Percentiles rank a stretch among this genome's conserved stretches.
Evolutionary conservation across 495 filamentous ascomycete genomes (phyloP).

Genomic region (Xylaria grammica): DNA sequence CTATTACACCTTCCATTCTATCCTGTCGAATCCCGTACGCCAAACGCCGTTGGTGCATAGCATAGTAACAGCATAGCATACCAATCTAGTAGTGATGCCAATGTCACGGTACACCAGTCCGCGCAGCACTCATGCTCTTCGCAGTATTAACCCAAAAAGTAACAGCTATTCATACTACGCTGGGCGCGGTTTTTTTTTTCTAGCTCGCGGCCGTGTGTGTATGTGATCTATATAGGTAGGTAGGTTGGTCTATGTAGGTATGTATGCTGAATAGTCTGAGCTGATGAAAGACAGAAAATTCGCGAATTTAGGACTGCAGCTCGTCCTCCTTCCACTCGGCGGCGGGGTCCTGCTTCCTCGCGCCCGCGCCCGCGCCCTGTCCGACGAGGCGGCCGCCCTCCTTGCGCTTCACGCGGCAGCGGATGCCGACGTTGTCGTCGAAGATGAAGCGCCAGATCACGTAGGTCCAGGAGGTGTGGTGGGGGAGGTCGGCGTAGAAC

Average conservation of each 20-base stretch:
- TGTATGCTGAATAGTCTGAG: too few species aligned
- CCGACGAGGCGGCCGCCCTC: slow-evolving; percentile 73
- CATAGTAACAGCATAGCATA: too few species aligned
- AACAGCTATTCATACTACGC: not conserved
- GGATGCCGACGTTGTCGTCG: slow-evolving; percentile 85
- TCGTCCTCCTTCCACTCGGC: slow-evolving; percentile 30
- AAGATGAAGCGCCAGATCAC: slow-evolving; percentile 95
- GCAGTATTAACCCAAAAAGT: not conserved
- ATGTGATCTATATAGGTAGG: too few species aligned
- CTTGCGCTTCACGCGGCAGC: slow-evolving; percentile 90
- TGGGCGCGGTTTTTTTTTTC: too few species aligned
- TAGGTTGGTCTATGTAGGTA: too few species aligned
- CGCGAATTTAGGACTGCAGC: slow-evolving; percentile 12
- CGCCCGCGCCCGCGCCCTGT: slow-evolving; percentile 43
- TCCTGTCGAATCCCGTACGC: not conserved
- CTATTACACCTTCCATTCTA: not conserved
- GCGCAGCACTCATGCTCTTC: not conserved
- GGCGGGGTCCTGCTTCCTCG: slow-evolving; percentile 53
- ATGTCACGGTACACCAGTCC: not conserved
- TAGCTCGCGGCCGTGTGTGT: too few species aligned
- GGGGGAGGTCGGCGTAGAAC: slow-evolving; percentile 89
- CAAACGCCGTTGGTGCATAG: slow-evolving; percentile 9
- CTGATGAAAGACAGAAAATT: too few species aligned
- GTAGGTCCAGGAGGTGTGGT: slow-evolving; percentile 86
- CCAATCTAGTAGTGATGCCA: too few species aligned